Evolutionary conservation across 2,329 filamentous ascomycete genomes (phyloP).

Genomic region (Grosmannia serpens): DNA sequence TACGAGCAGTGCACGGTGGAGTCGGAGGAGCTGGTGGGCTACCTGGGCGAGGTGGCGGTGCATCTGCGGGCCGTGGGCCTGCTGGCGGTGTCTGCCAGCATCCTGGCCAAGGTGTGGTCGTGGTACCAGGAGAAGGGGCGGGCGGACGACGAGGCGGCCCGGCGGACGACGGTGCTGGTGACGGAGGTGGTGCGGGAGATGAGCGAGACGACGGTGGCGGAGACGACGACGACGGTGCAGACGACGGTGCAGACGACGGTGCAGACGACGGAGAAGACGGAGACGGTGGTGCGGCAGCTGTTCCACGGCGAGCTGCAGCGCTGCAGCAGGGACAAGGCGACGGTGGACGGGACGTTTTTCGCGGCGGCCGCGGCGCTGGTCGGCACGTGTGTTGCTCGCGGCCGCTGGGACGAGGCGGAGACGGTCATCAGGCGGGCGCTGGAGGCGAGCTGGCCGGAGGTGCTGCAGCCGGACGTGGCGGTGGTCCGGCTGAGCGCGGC

Average conservation of each 20-base stretch:
- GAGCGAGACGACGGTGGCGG: constrained; percentile 21
- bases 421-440: constrained; percentile 22
- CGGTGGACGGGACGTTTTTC: constrained; percentile 21
- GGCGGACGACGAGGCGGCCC: constrained; percentile 21
- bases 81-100: constrained; percentile 20
- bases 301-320: constrained; percentile 18
- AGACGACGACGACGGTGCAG: constrained; percentile 21
- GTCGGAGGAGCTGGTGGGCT: constrained; percentile 21
- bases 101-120: constrained; percentile 25
- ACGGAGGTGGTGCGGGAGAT: constrained; percentile 28
- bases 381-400: constrained; percentile 19
- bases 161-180: constrained; percentile 23
- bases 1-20: constrained; percentile 25
- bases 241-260: constrained; percentile 17
- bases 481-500: constrained; percentile 17
- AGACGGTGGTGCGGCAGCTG: constrained; percentile 14
- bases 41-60: constrained; percentile 23
- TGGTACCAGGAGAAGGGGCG: constrained; percentile 26
- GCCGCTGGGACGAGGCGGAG: constrained; percentile 25
- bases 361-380: constrained; percentile 23
- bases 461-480: constrained; percentile 20
- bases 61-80: constrained; percentile 23
- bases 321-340: constrained; percentile 18
- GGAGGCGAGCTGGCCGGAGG: constrained; percentile 26
- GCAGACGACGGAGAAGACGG: constrained; percentile 19